A percentile compares a stretch with the other conserved stretches of the same genome.
Evolutionary conservation across 2,329 filamentous ascomycete genomes (phyloP).

Genomic region (Dryadomyces quercivorus): DNA sequence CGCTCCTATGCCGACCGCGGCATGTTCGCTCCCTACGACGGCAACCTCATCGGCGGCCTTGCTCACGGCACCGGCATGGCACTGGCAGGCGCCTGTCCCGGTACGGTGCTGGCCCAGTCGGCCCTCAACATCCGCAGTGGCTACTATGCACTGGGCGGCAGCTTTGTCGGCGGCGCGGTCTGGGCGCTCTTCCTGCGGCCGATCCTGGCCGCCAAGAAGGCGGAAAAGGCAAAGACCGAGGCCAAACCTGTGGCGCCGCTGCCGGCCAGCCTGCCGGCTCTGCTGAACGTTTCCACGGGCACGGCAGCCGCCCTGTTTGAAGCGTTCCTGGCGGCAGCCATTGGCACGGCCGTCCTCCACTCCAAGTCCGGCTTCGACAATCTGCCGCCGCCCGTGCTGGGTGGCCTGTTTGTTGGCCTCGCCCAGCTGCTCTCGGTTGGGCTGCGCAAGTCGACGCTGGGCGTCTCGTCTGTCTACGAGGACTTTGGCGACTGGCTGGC

Average conservation of each 20-base stretch:
- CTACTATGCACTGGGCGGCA: slow-evolving; percentile 39
- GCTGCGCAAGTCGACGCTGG: slow-evolving; percentile 40
- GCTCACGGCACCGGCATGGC: slow-evolving; percentile 56
- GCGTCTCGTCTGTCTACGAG: slow-evolving; percentile 50
- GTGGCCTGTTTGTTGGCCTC: slow-evolving; percentile 45
- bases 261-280: slow-evolving; percentile 24
- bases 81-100: slow-evolving; percentile 52
- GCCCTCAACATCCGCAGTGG: slow-evolving; percentile 40
- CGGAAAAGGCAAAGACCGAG: neutral
- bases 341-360: slow-evolving; percentile 20
- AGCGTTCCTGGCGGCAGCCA: slow-evolving; percentile 21
- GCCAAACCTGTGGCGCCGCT: neutral
- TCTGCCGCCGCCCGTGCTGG: slow-evolving; percentile 31
- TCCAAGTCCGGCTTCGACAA: slow-evolving; percentile 22
- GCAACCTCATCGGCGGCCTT: slow-evolving; percentile 51
- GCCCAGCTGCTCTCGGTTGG: slow-evolving; percentile 46
- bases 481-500: slow-evolving; percentile 44
- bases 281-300: slow-evolving; percentile 27
- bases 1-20: slow-evolving; percentile 39
- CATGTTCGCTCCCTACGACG: slow-evolving; percentile 44
- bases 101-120: slow-evolving; percentile 50
- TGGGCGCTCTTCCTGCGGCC: slow-evolving; percentile 33
- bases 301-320: slow-evolving; percentile 15
- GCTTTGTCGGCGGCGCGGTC: slow-evolving; percentile 40
- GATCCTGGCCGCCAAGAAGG: slow-evolving; percentile 7